Conservation (phyloP, 163 green algal species). For the Coccomyxa subellipsoidea region DNA sequence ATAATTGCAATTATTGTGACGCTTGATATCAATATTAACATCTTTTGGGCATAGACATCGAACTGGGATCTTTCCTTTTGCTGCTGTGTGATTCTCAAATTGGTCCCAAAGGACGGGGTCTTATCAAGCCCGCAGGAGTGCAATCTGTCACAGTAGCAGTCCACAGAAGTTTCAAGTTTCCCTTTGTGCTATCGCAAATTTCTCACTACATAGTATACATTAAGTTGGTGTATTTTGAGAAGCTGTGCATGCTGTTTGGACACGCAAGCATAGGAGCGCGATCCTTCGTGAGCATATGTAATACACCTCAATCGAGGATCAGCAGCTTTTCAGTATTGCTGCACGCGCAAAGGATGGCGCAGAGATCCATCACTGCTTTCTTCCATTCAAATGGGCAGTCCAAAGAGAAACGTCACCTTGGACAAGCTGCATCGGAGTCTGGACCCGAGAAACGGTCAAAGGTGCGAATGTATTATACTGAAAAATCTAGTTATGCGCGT, state of each 20-base stretch:
- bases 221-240: neutral
- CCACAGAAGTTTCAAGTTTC: too few relatives aligned
- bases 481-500: too few relatives aligned
- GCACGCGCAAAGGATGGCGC: neutral
- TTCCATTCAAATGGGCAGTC: neutral
- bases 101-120: too few relatives aligned
- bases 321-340: neutral
- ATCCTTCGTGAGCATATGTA: neutral
- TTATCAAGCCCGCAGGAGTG: too few relatives aligned
- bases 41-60: too few relatives aligned
- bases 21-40: too few relatives aligned
- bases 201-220: too few relatives aligned
- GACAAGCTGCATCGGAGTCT: neutral
- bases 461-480: neutral
- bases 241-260: neutral
- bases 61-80: too few relatives aligned
- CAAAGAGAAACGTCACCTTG: neutral
- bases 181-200: too few relatives aligned
- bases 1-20: neutral
- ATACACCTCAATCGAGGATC: neutral
- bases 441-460: neutral
- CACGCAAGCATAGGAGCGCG: neutral
- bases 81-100: too few relatives aligned
- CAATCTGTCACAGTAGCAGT: too few relatives aligned
- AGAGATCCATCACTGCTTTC: conserved; percentile 1